phyloP scores from a whole-genome alignment of 1,284 basidiomycete species.

The Exsudoporus floridanus region DNA sequence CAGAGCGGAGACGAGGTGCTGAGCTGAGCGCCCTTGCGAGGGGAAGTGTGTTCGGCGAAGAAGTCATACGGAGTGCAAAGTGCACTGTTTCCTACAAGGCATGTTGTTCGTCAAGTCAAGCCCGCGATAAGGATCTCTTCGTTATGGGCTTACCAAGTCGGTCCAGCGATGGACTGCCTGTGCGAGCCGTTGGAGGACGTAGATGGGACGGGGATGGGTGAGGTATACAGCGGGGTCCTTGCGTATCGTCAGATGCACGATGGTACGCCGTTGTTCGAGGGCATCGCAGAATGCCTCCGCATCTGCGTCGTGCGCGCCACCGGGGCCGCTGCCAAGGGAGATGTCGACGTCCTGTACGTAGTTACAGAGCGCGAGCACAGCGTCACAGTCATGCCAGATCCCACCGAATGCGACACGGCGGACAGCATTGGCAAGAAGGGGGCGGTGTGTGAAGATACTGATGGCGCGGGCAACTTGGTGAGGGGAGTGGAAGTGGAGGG shows the following conservation, averaged over 20 bases:
- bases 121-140: not conserved
- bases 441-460: conserved; percentile 37
- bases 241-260: conserved; percentile 46
- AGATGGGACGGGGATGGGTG: conserved; percentile 45
- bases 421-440: conserved; percentile 40
- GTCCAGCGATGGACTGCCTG: conserved; percentile 44
- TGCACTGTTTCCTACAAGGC: conserved; percentile 26
- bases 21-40: conserved; percentile 37
- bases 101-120: conserved; percentile 2
- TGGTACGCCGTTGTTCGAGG: conserved; percentile 38
- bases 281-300: conserved; percentile 43
- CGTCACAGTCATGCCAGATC: conserved; percentile 29
- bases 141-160: conserved; percentile 39
- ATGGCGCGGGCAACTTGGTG: conserved; percentile 42
- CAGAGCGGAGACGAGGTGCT: conserved; percentile 39
- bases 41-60: conserved; percentile 14
- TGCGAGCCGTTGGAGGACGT: conserved; percentile 46
- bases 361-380: conserved; percentile 35
- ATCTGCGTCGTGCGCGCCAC: conserved; percentile 22
- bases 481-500: conserved; percentile 42
- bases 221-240: conserved; percentile 51
- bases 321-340: conserved; percentile 40
- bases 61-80: conserved; percentile 21
- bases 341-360: conserved; percentile 44
- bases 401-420: conserved; percentile 40